These are phyloP conservation scores for Apiospora kogelbergensis DNA, from an alignment of 2,329 filamentous ascomycete genomes.

Conservation along the genomic window DNA sequence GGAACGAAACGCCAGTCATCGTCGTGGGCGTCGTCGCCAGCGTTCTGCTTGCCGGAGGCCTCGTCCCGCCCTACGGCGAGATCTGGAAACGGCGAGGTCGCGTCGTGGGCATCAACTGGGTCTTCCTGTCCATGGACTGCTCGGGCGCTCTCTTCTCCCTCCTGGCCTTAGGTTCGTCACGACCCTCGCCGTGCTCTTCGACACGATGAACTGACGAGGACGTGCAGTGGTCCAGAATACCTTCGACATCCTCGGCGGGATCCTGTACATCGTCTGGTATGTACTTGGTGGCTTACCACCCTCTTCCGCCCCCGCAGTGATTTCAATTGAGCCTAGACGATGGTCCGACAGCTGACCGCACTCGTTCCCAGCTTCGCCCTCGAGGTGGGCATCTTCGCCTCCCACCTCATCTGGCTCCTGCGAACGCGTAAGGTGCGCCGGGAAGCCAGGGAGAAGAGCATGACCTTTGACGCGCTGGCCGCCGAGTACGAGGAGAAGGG, in stretches of 20 bases:
- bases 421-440: conserved; percentile 52
- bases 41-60: conserved; percentile 54
- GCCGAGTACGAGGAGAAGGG: conserved; percentile 34
- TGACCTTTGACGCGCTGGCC: conserved; percentile 55
- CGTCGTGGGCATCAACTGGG: conserved; percentile 60
- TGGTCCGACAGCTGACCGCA: not conserved
- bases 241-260: conserved; percentile 61
- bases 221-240: conserved; percentile 54
- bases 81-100: conserved; percentile 60
- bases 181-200: not conserved
- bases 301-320: not conserved
- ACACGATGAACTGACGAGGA: conserved; percentile 19
- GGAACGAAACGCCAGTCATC: conserved; percentile 53
- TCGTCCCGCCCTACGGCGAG: conserved; percentile 62
- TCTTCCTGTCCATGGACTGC: conserved; percentile 61
- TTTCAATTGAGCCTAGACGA: not conserved
- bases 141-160: conserved; percentile 63
- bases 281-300: no score
- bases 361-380: conserved; percentile 47
- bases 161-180: conserved; percentile 55
- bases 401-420: conserved; percentile 58
- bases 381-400: conserved; percentile 60
- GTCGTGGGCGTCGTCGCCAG: conserved; percentile 59
- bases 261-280: conserved; percentile 61
- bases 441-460: conserved; percentile 50